Conservation (phyloP, 495 filamentous ascomycete genomes). For the Copromyces sp. region DNA sequence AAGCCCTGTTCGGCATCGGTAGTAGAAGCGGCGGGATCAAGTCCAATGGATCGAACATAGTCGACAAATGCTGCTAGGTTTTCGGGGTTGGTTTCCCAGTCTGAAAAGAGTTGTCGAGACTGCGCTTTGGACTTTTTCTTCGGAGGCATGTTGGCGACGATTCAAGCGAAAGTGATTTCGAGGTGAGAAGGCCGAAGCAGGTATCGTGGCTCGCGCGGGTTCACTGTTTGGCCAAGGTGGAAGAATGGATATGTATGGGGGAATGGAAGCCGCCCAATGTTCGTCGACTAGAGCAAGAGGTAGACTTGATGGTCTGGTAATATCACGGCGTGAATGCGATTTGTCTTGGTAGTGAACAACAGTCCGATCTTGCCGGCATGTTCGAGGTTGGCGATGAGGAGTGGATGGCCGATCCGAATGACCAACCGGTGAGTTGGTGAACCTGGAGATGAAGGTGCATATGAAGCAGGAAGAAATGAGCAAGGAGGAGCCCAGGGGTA, state of each 20-base stretch:
- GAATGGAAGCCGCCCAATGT: not conserved
- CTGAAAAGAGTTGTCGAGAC: conserved; percentile 3
- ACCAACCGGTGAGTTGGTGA: not conserved
- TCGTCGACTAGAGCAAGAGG: not conserved
- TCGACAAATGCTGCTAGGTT: conserved; percentile 10
- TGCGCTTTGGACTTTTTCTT: conserved; percentile 1
- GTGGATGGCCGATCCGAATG: not conserved
- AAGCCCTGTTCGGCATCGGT: not conserved
- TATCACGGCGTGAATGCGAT: not conserved
- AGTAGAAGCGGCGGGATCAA: not conserved
- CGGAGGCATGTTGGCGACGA: conserved; percentile 6
- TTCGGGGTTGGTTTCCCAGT: conserved; percentile 2
- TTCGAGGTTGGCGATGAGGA: not conserved
- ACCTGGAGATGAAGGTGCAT: not conserved
- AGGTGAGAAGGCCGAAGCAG: not conserved
- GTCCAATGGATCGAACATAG: conserved; percentile 1
- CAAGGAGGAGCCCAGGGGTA: not conserved
- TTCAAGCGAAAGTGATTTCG: not conserved
- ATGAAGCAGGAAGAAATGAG: not conserved
- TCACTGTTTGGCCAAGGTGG: not conserved
- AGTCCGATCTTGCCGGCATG: not conserved
- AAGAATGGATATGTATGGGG: no score
- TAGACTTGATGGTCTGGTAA: not conserved
- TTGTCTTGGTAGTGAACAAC: not conserved
- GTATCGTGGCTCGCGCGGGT: not conserved